These are phyloP conservation scores for Phylloporus scabripes DNA, from an alignment of 768 basidiomycete genomes.

Conservation along the genomic window DNA sequence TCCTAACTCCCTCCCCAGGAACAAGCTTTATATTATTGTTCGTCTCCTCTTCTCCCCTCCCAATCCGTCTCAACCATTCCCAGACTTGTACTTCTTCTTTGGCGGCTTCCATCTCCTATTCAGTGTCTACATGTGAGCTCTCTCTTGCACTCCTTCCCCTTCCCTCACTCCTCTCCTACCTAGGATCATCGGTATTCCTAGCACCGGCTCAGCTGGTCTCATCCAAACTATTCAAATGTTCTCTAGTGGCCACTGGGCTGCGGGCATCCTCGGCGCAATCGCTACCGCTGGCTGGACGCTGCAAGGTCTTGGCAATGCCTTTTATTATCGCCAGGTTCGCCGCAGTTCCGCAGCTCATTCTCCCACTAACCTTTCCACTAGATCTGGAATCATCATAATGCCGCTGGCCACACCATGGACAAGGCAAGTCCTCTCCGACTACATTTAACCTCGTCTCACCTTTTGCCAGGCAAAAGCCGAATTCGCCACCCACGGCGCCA, in stretches of 20 bases:
- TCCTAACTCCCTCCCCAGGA: slow-evolving; percentile 48
- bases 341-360: slow-evolving; percentile 11
- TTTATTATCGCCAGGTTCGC: slow-evolving; percentile 71
- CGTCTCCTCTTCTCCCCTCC: slow-evolving; percentile 26
- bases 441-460: slow-evolving; percentile 4
- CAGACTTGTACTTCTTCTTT: slow-evolving; percentile 97
- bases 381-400: slow-evolving; percentile 75
- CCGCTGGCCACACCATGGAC: slow-evolving; percentile 83
- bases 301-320: slow-evolving; percentile 78
- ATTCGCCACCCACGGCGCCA: slow-evolving; percentile 77
- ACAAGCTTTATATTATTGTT: slow-evolving; percentile 91
- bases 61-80: slow-evolving; percentile 7
- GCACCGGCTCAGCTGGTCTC: slow-evolving; percentile 91
- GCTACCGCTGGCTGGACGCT: slow-evolving; percentile 84
- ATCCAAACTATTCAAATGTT: slow-evolving; percentile 89
- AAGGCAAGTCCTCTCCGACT: slow-evolving; percentile 47
- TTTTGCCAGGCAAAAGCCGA: slow-evolving; percentile 69
- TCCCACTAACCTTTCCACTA: slow-evolving; percentile 25
- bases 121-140: slow-evolving; percentile 80
- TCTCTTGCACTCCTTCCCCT: background rate
- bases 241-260: slow-evolving; percentile 60
- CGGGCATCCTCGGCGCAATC: slow-evolving; percentile 76
- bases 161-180: slow-evolving; percentile 22
- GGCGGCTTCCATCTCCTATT: slow-evolving; percentile 92
- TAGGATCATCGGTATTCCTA: slow-evolving; percentile 93